Percentiles rank a stretch among this genome's conserved stretches.
Conservation (phyloP, 768 basidiomycete species). For the Exidia glandulosa region DNA sequence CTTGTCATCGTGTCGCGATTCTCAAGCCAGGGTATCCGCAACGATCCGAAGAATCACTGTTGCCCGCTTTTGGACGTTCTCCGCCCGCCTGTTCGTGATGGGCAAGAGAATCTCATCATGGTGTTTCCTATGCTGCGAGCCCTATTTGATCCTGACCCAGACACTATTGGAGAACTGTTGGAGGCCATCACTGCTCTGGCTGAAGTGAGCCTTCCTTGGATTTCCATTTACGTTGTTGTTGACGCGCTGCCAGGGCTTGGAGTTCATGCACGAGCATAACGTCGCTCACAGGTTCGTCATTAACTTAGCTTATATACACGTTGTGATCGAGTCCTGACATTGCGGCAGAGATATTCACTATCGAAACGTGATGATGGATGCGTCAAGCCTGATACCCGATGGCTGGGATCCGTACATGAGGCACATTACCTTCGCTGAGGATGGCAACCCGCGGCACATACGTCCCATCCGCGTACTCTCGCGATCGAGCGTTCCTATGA, state of each 20-base stretch:
- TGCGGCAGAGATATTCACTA: background rate
- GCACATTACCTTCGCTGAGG: background rate
- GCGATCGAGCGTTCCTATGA: background rate
- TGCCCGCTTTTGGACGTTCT: background rate
- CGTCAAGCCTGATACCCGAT: background rate
- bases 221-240: background rate
- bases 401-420: background rate
- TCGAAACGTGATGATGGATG: background rate
- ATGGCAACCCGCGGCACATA: background rate
- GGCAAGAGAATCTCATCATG: background rate
- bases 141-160: background rate
- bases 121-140: background rate
- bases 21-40: background rate
- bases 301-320: background rate
- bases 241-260: conserved; percentile 3
- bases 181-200: background rate
- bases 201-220: background rate
- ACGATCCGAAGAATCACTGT: background rate
- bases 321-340: background rate
- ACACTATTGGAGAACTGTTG: background rate
- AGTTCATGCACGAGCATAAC: conserved; percentile 4
- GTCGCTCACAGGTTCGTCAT: conserved; percentile 2
- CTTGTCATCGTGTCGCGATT: background rate
- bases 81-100: background rate
- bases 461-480: background rate